These are phyloP conservation scores for Aspergillus affinis DNA, from an alignment of 495 filamentous ascomycete genomes.

Conservation along the genomic window DNA sequence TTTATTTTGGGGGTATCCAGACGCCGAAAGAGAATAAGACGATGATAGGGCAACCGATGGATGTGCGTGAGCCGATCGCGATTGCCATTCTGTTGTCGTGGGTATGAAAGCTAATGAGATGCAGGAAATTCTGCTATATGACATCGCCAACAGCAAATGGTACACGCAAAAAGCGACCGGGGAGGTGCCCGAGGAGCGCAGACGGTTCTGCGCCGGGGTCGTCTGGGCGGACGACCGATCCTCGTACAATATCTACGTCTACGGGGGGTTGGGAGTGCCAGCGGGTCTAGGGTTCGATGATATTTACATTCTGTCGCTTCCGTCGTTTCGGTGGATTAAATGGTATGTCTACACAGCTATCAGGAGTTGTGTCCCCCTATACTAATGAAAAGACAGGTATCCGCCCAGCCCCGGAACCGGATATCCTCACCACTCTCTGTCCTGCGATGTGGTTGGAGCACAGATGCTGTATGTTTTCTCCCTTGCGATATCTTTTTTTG, in stretches of 20 bases:
- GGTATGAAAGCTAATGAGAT: background rate
- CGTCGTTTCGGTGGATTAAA: conserved; percentile 15
- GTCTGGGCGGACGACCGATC: conserved; percentile 11
- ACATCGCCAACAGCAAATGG: conserved; percentile 13
- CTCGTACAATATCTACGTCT: conserved; percentile 16
- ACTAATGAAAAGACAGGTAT: conserved; percentile 1
- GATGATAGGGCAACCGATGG: conserved; percentile 1
- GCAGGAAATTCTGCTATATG: conserved; percentile 12
- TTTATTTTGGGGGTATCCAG: conserved; percentile 10
- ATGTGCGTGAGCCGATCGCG: conserved; percentile 5
- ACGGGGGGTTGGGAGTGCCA: background rate
- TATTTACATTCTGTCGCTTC: conserved; percentile 9
- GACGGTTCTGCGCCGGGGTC: conserved; percentile 11
- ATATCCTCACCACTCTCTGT: conserved; percentile 9
- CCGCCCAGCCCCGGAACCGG: background rate
- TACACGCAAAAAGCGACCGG: conserved; percentile 15
- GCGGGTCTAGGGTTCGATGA: conserved; percentile 7
- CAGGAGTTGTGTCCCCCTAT: background rate
- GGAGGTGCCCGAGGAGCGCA: conserved; percentile 5
- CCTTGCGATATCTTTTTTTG: background rate
- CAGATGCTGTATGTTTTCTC: conserved; percentile 12
- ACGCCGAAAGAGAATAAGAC: background rate
- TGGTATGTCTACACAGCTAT: background rate
- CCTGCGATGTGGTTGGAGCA: conserved; percentile 8
- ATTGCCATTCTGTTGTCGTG: background rate